Base-by-base conservation (phyloP, 148 eudicot species). In the Rhododendron vialii region DNA sequence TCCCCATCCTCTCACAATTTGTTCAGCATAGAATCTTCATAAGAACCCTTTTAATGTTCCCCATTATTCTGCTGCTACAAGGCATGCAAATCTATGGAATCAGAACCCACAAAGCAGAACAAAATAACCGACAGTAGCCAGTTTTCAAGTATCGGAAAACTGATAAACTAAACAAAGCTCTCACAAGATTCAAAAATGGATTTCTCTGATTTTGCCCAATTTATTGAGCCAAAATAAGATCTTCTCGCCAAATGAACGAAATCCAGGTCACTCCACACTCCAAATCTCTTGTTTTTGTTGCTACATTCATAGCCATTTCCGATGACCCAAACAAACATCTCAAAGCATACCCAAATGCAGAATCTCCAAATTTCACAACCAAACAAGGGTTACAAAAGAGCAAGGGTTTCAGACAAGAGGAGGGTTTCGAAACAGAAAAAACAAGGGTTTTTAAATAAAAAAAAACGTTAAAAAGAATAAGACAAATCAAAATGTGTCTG, bases 401-500 rank as follows among this genome's bases (percentile, higher is more conserved):
- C 57, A 51, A 14, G 61, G 6, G 61, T 55, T 17, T 55, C 61
- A 15, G 22, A 17, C 17, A 9, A 3, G 5, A 5, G 4, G 35
- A 81, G 36, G 36, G 35, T 7, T 75, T 17, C 2, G 36, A 15
- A 14, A 35, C 9, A 10, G 28, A 24, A 45, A 78, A 20, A 43
- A 63, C 28, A 63, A 63, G 28, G 30, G 71, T 63, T 78, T 17
- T 55, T 17, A 47, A 20, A 41, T 9, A 3, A 24, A 33, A 78
- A 36, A 55, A 55, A 3, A 3, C 0, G 14, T 7, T 11, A 79
- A 47, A 78, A 85, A 59, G 3, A 57, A 53, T 14, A 69, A 33
- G 74, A 86, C 20, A 81, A 59, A 80, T 26, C 47, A 36, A 82
- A 61, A 41, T 79, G 83, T 41, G 71, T 43, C 85, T 41, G 76